phyloP scores from a whole-genome alignment of 2,329 filamentous ascomycete species.

The Colletotrichum sp. region DNA sequence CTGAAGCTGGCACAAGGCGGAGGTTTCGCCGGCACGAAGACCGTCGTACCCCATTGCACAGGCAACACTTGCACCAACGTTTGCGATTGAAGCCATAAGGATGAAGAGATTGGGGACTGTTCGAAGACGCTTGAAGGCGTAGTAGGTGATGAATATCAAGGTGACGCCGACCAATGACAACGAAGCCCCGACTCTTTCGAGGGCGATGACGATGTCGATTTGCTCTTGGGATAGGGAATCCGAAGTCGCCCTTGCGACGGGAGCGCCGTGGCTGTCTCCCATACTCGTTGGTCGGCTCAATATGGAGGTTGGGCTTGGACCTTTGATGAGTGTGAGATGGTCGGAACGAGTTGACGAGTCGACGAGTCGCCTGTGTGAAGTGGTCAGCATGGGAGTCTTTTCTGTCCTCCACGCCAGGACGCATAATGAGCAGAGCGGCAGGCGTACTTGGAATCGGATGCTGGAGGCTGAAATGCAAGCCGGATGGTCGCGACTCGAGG shows the following conservation, averaged over 20 bases:
- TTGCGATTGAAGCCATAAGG: constrained; percentile 64
- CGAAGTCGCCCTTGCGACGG: neutral
- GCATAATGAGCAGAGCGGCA: neutral
- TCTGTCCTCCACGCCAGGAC: neutral
- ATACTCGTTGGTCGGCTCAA: neutral
- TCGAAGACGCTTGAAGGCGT: constrained; percentile 54
- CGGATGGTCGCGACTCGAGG: neutral
- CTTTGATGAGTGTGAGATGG: neutral
- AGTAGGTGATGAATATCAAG: constrained; percentile 58
- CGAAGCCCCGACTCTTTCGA: constrained; percentile 47
- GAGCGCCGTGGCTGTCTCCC: neutral
- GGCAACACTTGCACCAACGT: constrained; percentile 65
- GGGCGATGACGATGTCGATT: constrained; percentile 22
- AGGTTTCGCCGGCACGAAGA: constrained; percentile 56
- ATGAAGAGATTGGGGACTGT: constrained; percentile 68
- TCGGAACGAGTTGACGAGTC: neutral
- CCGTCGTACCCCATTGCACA: constrained; percentile 75
- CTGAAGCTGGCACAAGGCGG: constrained; percentile 65
- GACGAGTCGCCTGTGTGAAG: neutral
- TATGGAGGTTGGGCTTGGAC: neutral
- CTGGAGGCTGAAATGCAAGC: neutral
- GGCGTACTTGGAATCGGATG: neutral
- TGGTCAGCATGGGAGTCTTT: neutral
- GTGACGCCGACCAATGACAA: constrained; percentile 57
- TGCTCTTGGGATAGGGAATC: constrained; percentile 30